These are phyloP conservation scores for Paramecium sonneborni DNA, from an alignment of 73 alveolate species.

Conservation along the genomic window DNA sequence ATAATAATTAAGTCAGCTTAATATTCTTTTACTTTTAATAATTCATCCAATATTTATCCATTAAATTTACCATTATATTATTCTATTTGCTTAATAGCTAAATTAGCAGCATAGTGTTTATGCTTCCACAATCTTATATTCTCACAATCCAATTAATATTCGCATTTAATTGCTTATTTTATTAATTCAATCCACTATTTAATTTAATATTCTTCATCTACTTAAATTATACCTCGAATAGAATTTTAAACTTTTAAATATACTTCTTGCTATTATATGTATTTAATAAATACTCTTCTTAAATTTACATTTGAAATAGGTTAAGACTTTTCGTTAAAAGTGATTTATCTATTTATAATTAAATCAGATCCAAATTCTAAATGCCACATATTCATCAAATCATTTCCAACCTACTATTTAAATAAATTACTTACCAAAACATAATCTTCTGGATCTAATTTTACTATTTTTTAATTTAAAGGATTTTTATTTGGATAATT, in stretches of 20 bases:
- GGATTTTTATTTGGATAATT: not conserved
- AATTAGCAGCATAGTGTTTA: not conserved
- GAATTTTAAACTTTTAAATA: not conserved
- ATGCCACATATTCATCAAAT: not conserved
- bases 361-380: not conserved
- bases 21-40: not conserved
- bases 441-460: conserved; percentile 17
- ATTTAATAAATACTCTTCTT: not conserved
- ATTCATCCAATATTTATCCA: not conserved
- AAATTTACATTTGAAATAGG: not conserved
- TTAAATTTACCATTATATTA: not conserved
- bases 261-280: not conserved
- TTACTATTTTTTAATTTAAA: not conserved
- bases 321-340: not conserved
- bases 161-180: not conserved
- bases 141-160: not conserved
- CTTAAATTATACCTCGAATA: not conserved
- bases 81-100: not conserved
- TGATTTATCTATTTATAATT: not conserved
- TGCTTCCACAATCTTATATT: not conserved
- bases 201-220: not conserved
- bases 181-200: not conserved
- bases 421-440: not conserved
- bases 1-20: not conserved
- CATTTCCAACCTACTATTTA: not conserved